Conservation (phyloP, 1,284 basidiomycete species). For the Cutaneotrichosporon cutaneum region DNA sequence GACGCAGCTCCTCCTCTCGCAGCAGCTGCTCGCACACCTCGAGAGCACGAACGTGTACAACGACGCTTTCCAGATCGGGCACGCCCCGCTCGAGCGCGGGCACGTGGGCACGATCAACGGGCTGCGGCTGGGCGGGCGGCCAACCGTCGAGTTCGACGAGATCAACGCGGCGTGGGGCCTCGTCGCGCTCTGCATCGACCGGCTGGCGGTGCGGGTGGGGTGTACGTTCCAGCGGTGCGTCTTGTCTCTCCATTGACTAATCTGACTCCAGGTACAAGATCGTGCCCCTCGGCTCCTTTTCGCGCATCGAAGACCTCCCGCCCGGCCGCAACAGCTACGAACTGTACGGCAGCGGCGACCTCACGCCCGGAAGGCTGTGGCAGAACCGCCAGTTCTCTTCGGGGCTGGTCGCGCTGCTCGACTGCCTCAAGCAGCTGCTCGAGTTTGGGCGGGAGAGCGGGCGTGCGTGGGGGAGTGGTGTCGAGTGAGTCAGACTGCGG, state of each 20-base stretch:
- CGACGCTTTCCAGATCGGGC: constrained; percentile 96
- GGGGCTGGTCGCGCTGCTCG: constrained; percentile 92
- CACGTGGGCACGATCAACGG: constrained; percentile 91
- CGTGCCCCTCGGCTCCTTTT: constrained; percentile 89
- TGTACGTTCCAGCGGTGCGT: constrained; percentile 78
- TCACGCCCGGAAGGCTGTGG: constrained; percentile 70
- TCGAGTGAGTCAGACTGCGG: constrained; percentile 32
- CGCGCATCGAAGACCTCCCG: constrained; percentile 79
- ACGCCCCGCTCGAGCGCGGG: constrained; percentile 59
- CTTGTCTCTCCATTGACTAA: too few species aligned
- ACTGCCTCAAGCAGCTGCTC: constrained; percentile 86
- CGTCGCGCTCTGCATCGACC: constrained; percentile 84
- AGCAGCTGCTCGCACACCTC: constrained; percentile 58
- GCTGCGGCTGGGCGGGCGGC: constrained; percentile 81
- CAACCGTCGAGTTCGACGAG: constrained; percentile 92
- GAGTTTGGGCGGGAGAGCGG: constrained; percentile 77
- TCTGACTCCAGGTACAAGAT: constrained; percentile 67
- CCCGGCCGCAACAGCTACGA: constrained; percentile 84
- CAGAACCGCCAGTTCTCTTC: constrained; percentile 95
- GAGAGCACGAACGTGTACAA: constrained; percentile 96
- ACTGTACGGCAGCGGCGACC: constrained; percentile 81
- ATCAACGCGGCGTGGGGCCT: constrained; percentile 99
- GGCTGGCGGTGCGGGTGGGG: constrained; percentile 83
- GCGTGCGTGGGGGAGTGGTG: constrained; percentile 59
- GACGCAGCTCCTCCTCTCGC: constrained; percentile 49